Evolutionary conservation across 2,329 filamentous ascomycete genomes (phyloP).

Genomic region (Acrodontium crateriforme): DNA sequence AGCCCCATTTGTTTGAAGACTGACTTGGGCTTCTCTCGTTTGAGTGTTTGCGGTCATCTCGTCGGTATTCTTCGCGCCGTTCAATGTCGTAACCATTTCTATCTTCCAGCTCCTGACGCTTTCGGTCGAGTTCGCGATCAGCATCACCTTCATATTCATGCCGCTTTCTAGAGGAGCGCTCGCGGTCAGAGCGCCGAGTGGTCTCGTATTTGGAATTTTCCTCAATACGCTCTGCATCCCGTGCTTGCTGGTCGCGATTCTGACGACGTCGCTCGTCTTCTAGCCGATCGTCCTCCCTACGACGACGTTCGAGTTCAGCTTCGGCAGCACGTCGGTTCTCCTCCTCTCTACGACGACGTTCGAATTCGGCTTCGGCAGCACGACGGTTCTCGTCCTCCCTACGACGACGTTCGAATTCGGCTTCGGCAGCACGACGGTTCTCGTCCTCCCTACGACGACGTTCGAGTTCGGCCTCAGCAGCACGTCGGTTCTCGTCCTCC

Average conservation of each 20-base stretch:
- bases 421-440: conserved; percentile 2
- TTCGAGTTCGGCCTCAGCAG: conserved; percentile 5
- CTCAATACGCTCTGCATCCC: conserved; percentile 14
- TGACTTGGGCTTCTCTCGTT: conserved; percentile 11
- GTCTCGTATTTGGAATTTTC: conserved; percentile 14
- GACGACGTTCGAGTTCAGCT: conserved; percentile 6
- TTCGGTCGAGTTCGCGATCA: conserved; percentile 1
- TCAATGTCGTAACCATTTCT: too few species aligned
- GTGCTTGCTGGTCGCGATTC: conserved; percentile 1
- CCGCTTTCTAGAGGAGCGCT: background rate
- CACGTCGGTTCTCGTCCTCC: conserved; percentile 2
- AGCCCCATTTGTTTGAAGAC: conserved; percentile 20
- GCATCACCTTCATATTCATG: background rate
- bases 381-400: background rate
- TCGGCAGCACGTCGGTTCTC: conserved; percentile 6
- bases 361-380: background rate
- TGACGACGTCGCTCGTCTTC: conserved; percentile 2
- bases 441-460: conserved; percentile 2
- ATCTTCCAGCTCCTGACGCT: conserved; percentile 6
- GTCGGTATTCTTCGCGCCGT: conserved; percentile 1
- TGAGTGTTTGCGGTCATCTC: background rate
- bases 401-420: conserved; percentile 5
- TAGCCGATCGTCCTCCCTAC: conserved; percentile 6
- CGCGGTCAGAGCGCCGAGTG: background rate
- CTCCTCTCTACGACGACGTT: background rate